A percentile compares a stretch with the other conserved stretches of the same genome.
These are phyloP conservation scores for Eucalyptus cloeziana DNA, from an alignment of 345 rosid genomes.

Conservation along the genomic window DNA sequence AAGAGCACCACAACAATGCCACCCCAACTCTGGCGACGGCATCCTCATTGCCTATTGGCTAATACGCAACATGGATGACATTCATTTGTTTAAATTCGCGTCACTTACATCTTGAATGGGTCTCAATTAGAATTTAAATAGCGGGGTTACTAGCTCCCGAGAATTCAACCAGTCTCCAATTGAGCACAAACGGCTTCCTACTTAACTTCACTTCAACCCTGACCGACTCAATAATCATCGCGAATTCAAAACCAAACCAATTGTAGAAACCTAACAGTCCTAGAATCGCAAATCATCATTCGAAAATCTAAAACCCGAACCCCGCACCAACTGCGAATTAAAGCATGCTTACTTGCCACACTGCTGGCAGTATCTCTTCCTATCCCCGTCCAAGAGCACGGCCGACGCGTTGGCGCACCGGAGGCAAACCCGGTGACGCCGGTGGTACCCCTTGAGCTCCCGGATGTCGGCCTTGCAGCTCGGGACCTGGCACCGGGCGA, in stretches of 20 bases:
- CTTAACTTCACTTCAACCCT: background rate
- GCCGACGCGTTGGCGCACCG: constrained; percentile 59
- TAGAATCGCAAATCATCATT: background rate
- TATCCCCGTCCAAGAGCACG: constrained; percentile 56
- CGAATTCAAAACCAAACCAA: background rate
- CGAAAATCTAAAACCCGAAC: background rate
- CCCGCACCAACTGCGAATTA: background rate
- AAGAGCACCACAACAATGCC: background rate
- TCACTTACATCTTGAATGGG: background rate
- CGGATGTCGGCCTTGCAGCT: constrained; percentile 77
- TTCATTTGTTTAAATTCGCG: background rate
- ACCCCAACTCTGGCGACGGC: background rate
- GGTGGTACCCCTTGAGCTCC: constrained; percentile 91
- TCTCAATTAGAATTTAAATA: background rate
- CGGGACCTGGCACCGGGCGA: constrained; percentile 62
- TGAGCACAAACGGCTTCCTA: background rate
- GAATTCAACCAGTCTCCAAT: background rate
- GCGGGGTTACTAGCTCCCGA: background rate
- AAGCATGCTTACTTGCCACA: constrained; percentile 70
- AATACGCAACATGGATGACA: background rate
- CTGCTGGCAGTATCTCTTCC: constrained; percentile 97
- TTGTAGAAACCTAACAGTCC: background rate
- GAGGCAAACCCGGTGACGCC: constrained; percentile 80
- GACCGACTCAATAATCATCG: background rate
- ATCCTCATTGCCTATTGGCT: background rate